These are phyloP conservation scores for Beta vulgaris DNA, from an alignment of 148 eudicot species.

Conservation along the genomic window DNA sequence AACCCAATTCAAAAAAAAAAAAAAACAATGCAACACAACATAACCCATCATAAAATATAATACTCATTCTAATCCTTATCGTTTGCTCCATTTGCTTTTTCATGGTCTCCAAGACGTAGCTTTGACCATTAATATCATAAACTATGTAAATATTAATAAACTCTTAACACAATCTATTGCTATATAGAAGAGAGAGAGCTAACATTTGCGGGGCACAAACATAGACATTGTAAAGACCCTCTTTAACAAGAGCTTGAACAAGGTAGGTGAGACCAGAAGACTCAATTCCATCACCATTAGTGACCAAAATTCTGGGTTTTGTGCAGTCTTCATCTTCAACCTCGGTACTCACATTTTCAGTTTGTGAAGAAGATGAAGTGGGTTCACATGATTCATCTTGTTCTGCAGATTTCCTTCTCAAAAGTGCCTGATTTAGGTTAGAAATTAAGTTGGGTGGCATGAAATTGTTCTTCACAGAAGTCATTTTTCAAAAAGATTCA, in stretches of 20 bases:
- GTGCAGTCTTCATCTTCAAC: constrained; percentile 31
- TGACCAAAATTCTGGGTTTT: constrained; percentile 68
- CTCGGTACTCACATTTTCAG: constrained; percentile 14
- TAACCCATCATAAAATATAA: no score
- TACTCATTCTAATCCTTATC: no score
- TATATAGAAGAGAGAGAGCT: no score
- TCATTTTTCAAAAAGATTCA: constrained; percentile 26
- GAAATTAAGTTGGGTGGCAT: constrained; percentile 62
- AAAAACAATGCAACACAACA: background rate
- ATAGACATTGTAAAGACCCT: constrained; percentile 62
- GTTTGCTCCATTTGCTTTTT: no score
- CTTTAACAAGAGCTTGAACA: constrained; percentile 63
- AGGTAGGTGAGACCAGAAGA: constrained; percentile 58
- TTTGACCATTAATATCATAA: no score
- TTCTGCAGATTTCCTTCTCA: constrained; percentile 38
- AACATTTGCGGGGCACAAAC: constrained; percentile 88
- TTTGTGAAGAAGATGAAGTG: constrained; percentile 26
- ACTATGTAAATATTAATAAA: no score
- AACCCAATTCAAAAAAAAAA: background rate
- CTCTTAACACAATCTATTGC: no score
- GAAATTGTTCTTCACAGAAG: constrained; percentile 39
- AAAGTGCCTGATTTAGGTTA: constrained; percentile 57
- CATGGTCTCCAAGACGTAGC: no score
- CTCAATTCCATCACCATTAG: constrained; percentile 84
- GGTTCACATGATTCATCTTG: constrained; percentile 34